These are phyloP conservation scores for Nicotiana undulata DNA, from an alignment of 257 asterid genomes.

Conservation along the genomic window DNA sequence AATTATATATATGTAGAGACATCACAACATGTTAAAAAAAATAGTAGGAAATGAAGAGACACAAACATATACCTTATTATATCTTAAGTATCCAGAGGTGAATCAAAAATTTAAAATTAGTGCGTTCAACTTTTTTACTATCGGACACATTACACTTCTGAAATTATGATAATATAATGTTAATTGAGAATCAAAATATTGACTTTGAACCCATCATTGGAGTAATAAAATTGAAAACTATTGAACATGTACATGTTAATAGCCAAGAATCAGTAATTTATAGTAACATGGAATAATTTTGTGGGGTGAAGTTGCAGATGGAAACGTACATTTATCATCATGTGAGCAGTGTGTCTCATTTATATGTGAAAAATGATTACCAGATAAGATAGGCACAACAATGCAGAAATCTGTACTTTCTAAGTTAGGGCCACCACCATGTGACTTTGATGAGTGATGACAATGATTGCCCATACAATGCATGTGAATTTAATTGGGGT, in stretches of 20 bases:
- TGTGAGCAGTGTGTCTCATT: not conserved
- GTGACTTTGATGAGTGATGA: not conserved
- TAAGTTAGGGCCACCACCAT: slow-evolving; percentile 2
- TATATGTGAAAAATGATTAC: not conserved
- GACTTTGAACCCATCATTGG: too few relatives aligned
- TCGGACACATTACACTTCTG: too few relatives aligned
- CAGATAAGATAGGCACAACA: not conserved
- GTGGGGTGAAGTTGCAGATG: not conserved
- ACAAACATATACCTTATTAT: too few relatives aligned
- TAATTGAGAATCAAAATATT: too few relatives aligned
- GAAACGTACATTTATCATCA: not conserved
- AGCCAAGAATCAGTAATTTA: not conserved
- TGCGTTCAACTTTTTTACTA: too few relatives aligned
- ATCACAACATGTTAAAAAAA: too few relatives aligned
- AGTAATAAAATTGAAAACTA: not conserved
- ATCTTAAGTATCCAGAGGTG: too few relatives aligned
- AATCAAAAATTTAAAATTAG: too few relatives aligned
- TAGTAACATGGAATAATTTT: not conserved
- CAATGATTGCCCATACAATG: slow-evolving; percentile 4
- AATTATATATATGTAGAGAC: too few relatives aligned
- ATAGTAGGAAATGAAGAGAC: too few relatives aligned
- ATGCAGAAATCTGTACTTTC: not conserved
- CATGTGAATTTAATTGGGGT: not conserved
- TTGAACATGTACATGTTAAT: not conserved
- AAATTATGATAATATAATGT: too few relatives aligned